A percentile compares a stretch with the other conserved stretches of the same genome.
phyloP scores from a whole-genome alignment of 805 yeast species.

The Kurtzmaniella cleridarum region DNA sequence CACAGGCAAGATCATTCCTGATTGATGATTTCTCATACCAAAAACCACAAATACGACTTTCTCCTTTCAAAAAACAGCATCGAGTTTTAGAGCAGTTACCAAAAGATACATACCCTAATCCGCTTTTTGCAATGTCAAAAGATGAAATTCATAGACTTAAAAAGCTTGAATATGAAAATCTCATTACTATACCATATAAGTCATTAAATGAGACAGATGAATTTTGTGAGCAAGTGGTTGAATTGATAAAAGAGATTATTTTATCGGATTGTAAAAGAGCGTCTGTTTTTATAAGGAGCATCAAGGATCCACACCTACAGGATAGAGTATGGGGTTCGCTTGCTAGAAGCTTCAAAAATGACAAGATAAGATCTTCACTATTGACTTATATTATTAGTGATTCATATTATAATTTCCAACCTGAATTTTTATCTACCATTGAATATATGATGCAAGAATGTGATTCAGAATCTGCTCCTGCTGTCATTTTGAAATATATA shows the following conservation, averaged over 20 bases:
- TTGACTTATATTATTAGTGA: not conserved
- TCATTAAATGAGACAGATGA: conserved; percentile 18
- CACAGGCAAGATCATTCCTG: no score
- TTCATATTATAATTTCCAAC: not conserved
- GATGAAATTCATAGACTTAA: conserved; percentile 19
- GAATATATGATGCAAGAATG: not conserved
- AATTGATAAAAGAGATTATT: conserved; percentile 25
- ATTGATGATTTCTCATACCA: no score
- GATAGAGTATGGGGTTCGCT: conserved; percentile 13
- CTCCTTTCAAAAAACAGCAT: no score
- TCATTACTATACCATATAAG: conserved; percentile 21
- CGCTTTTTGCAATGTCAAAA: conserved; percentile 24
- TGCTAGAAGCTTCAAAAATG: conserved; percentile 10
- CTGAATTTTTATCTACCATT: not conserved
- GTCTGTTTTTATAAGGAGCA: conserved; percentile 14
- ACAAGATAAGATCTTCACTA: conserved; percentile 13
- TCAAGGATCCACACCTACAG: conserved; percentile 15
- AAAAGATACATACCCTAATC: conserved; percentile 25
- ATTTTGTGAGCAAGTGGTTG: conserved; percentile 24
- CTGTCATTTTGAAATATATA: conserved; percentile 18
- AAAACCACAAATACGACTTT: no score
- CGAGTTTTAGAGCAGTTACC: conserved; percentile 7
- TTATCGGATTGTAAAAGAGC: conserved; percentile 20
- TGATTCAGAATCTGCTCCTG: not conserved
- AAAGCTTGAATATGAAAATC: conserved; percentile 17